Conservation (phyloP, 495 filamentous ascomycete species). For the Usnea hakonensis region DNA sequence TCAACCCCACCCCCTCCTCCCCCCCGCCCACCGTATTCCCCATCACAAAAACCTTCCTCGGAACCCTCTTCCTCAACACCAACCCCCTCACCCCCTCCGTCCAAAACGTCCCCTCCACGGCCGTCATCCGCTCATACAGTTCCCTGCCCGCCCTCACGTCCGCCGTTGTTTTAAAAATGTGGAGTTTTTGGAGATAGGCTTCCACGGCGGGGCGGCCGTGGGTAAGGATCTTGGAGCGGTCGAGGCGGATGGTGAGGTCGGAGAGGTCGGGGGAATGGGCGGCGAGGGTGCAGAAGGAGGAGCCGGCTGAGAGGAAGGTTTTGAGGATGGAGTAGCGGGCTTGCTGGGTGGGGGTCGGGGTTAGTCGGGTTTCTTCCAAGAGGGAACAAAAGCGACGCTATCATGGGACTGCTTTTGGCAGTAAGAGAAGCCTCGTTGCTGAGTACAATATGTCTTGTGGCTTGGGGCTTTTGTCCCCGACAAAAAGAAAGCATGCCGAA, state of each 20-base stretch:
- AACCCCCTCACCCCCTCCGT: conserved; percentile 64
- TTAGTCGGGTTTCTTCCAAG: no score
- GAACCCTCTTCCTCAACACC: conserved; percentile 79
- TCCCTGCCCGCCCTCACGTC: conserved; percentile 66
- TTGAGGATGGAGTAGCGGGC: conserved; percentile 86
- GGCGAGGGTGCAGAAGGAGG: conserved; percentile 72
- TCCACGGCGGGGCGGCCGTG: conserved; percentile 69
- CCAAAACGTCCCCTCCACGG: conserved; percentile 63
- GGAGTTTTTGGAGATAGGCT: conserved; percentile 81
- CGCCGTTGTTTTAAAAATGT: conserved; percentile 86
- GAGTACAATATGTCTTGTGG: no score
- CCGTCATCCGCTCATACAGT: conserved; percentile 76
- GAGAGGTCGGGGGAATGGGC: conserved; percentile 67
- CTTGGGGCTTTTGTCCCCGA: no score
- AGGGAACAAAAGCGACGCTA: no score
- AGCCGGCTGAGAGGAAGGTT: conserved; percentile 77
- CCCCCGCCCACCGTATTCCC: conserved; percentile 72
- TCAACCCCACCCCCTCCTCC: conserved; percentile 67
- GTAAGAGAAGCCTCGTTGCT: no score
- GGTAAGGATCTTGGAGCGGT: conserved; percentile 73
- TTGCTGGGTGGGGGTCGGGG: no score
- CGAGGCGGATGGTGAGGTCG: conserved; percentile 71
- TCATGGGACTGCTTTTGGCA: no score
- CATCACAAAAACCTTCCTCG: conserved; percentile 93
- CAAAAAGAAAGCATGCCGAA: no score